Evolutionary conservation across 2,329 filamentous ascomycete species (phyloP), one percentile per base, ranked within the genome.

Genomic region (Pseudocercospora macadamiae): DNA sequence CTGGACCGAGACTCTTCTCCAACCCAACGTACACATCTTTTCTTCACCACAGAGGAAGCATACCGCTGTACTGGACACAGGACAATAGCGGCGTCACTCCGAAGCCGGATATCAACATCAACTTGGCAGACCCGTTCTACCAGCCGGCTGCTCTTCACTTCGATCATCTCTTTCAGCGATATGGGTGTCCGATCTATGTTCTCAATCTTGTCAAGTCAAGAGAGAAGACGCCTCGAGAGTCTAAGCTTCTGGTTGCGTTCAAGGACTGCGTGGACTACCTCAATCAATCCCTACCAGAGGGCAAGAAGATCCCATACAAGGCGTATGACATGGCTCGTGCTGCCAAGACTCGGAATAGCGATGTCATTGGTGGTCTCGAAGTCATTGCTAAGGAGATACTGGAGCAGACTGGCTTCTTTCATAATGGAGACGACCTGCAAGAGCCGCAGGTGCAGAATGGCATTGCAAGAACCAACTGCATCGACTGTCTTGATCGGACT

Each of bases 271-370:
- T 97, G 63, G 84, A 87, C 39, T 99, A 99, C 68, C 86, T 99
- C 48, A 99, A 97, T 66, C 93, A 97, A 71, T 96, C 96, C 59
- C 80, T 99, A 2, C 93, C 95, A 0, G 77, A 82, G 2, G 88
- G 87, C 56, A 91, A 93, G 70, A 91, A 91, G 71, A 96, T 99
- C 52, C 86, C 93, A 8, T 93, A 99, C 74, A 91, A 95, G 68
- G 92, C 93, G 2, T 99, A 95, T 86, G 95, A 99, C 72, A 99
- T 99, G 95, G 96, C 93, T 62, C 85, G 95, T 59, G 93, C 95
- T 4, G 91, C 93, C 16, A 99, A 99, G 76, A 88, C 80, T 18
- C 88, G 90, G 32, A 93, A 95, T 57, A 90, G 96, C 69, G 93
- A 99, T 76, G 95, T 99, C 2, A 97, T 99, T 66, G 89, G 89